phyloP scores from a whole-genome alignment of 345 rosid species.

The Acer negundo region DNA sequence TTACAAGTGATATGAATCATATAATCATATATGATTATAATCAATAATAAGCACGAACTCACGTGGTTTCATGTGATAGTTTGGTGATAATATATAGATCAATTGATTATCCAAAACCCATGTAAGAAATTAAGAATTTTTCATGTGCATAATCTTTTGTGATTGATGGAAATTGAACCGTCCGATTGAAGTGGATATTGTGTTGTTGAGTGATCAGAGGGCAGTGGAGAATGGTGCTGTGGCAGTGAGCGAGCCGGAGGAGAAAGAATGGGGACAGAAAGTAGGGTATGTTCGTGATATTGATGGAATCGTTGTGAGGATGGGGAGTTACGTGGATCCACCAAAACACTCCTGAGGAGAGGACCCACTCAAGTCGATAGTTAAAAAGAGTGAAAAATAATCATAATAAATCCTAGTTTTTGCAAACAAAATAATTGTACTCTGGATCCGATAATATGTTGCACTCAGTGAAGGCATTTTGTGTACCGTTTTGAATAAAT shows the following conservation, averaged over 20 bases:
- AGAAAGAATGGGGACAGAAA: constrained; percentile 89
- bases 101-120: background rate
- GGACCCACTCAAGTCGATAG: background rate
- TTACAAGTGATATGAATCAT: too few relatives aligned
- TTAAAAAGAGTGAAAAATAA: background rate
- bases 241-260: constrained; percentile 64
- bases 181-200: background rate
- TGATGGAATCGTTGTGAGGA: constrained; percentile 64
- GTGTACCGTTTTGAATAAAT: background rate
- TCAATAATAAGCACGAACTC: too few relatives aligned
- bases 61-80: background rate
- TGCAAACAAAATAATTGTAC: too few relatives aligned
- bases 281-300: constrained; percentile 84
- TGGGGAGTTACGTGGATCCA: constrained; percentile 65
- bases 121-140: background rate
- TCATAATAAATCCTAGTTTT: too few relatives aligned
- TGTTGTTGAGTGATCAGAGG: constrained; percentile 38
- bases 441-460: too few relatives aligned
- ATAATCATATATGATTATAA: too few relatives aligned
- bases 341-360: constrained; percentile 33
- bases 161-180: background rate
- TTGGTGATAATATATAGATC: background rate
- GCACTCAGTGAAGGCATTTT: too few relatives aligned
- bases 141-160: background rate
- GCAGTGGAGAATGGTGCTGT: constrained; percentile 85